Evolutionary conservation across 345 rosid genomes (phyloP).

Genomic region (Citrus sinensis): DVS_A1.0 CM039164.1:24405501-24406000

Average conservation of each 20-base stretch:
- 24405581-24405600: constrained; percentile 5
- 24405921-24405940: background rate
- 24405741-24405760: background rate
- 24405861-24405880: background rate
- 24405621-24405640: constrained; percentile 21
- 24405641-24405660: background rate
- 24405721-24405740: too few species aligned
- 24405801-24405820: constrained; percentile 9
- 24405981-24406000: too few species aligned
- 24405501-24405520: constrained; percentile 18
- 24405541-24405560: background rate
- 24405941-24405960: background rate
- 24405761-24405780: constrained; percentile 52
- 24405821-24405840: constrained; percentile 20
- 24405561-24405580: constrained; percentile 21
- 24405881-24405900: constrained; percentile 13
- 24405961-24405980: constrained; percentile 8
- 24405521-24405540: constrained; percentile 21
- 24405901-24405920: constrained; percentile 11
- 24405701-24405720: constrained; percentile 11
- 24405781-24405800: background rate
- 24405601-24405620: constrained; percentile 6
- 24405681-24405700: background rate
- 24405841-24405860: constrained; percentile 13
- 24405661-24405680: background rate